phyloP scores from a whole-genome alignment of 78 protist genomes.

The Bigelowiella natans region DNA sequence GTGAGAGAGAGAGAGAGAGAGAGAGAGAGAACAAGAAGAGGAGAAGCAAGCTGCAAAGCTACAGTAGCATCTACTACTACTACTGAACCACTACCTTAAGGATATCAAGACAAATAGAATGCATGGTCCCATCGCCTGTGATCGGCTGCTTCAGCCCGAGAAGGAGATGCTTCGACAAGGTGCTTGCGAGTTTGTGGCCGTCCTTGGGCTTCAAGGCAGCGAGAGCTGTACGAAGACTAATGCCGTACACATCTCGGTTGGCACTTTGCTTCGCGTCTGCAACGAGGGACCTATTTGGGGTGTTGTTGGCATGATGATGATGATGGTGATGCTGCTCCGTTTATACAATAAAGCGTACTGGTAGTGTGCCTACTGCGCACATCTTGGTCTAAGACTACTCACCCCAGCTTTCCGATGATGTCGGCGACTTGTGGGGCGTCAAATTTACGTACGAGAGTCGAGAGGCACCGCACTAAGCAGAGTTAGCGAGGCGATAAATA shows the following conservation, averaged over 20 bases:
- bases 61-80: no score
- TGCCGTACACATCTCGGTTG: background rate
- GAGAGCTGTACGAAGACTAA: background rate
- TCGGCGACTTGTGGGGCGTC: background rate
- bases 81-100: no score
- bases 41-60: no score
- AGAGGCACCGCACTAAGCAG: background rate
- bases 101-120: background rate
- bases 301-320: no score
- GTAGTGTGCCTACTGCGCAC: no score
- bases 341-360: no score
- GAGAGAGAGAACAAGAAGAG: no score
- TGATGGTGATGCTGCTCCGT: no score
- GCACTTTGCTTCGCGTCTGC: background rate
- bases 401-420: background rate
- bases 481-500: no score
- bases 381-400: no score
- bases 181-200: background rate
- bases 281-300: background rate
- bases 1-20: no score
- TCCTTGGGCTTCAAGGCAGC: background rate
- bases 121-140: background rate
- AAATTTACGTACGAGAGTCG: background rate
- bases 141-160: background rate
- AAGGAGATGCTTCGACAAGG: background rate